A percentile compares a stretch with the other conserved stretches of the same genome.
Conservation (phyloP, 2,329 filamentous ascomycete genomes). For the Cercospora zeina region DNA sequence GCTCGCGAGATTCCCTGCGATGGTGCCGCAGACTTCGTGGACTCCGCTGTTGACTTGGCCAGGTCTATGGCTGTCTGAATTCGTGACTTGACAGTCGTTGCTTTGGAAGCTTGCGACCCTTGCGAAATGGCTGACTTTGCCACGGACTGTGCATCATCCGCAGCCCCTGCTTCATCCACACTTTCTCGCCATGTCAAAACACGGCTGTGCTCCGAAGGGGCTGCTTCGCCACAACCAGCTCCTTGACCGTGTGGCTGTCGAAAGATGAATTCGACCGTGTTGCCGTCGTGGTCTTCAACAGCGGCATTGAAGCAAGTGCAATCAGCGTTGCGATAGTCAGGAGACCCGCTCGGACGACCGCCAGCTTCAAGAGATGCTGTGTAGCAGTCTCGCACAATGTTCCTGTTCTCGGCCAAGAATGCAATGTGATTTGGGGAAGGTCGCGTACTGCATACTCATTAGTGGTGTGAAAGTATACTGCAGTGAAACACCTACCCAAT, state of each 20-base stretch:
- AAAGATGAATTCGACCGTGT: constrained; percentile 77
- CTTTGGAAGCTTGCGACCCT: constrained; percentile 25
- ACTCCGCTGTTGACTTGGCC: constrained; percentile 31
- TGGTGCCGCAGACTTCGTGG: constrained; percentile 27
- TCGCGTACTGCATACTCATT: constrained; percentile 28
- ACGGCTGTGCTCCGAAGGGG: constrained; percentile 44
- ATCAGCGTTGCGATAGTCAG: constrained; percentile 54
- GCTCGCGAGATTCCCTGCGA: constrained; percentile 24
- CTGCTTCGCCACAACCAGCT: constrained; percentile 42
- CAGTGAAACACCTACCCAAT: constrained; percentile 51
- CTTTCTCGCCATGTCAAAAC: constrained; percentile 51
- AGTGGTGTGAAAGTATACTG: constrained; percentile 10
- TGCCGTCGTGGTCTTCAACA: constrained; percentile 76
- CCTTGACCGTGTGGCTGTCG: constrained; percentile 42
- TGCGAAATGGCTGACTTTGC: constrained; percentile 20
- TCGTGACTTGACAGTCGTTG: constrained; percentile 30
- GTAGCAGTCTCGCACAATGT: constrained; percentile 71
- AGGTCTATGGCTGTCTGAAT: constrained; percentile 33
- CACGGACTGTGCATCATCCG: constrained; percentile 33
- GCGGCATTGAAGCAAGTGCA: constrained; percentile 63
- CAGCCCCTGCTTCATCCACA: constrained; percentile 36
- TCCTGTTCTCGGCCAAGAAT: constrained; percentile 66
- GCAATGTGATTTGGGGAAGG: constrained; percentile 47
- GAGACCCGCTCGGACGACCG: constrained; percentile 59
- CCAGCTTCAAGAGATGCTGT: constrained; percentile 66